phyloP scores from a whole-genome alignment of 2,329 filamentous ascomycete genomes.

The Ceratocystis smalleyi region DNA sequence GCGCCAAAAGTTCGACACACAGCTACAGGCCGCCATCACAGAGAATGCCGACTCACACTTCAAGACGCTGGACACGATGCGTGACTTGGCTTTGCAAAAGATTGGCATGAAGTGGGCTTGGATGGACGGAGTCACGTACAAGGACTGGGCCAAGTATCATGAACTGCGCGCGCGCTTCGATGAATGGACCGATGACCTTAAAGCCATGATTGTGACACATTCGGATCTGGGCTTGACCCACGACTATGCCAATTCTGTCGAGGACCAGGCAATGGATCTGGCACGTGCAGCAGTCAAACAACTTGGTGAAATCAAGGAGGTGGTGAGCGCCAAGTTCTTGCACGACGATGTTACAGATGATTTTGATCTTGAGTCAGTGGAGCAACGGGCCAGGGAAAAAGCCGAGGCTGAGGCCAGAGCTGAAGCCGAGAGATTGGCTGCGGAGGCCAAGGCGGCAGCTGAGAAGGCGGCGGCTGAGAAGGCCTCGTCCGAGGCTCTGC shows the following conservation, averaged over 20 bases:
- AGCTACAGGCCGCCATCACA: constrained; percentile 52
- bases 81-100: constrained; percentile 72
- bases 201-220: constrained; percentile 59
- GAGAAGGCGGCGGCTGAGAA: background rate
- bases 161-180: constrained; percentile 68
- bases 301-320: constrained; percentile 64
- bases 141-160: constrained; percentile 94
- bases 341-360: constrained; percentile 61
- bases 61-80: constrained; percentile 65
- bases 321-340: constrained; percentile 68
- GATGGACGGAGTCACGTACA: constrained; percentile 90
- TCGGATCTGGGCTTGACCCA: constrained; percentile 54
- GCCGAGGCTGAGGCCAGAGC: constrained; percentile 22
- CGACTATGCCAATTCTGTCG: constrained; percentile 49
- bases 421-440: constrained; percentile 10
- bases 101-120: constrained; percentile 92
- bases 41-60: constrained; percentile 67
- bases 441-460: constrained; percentile 13
- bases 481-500: background rate
- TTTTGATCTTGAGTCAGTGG: constrained; percentile 55
- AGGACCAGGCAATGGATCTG: constrained; percentile 64
- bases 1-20: constrained; percentile 55
- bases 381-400: constrained; percentile 37
- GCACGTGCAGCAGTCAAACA: constrained; percentile 69
- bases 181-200: constrained; percentile 71